phyloP scores from a whole-genome alignment of 2,329 filamentous ascomycete species.

The Dothistroma septosporum region DNA sequence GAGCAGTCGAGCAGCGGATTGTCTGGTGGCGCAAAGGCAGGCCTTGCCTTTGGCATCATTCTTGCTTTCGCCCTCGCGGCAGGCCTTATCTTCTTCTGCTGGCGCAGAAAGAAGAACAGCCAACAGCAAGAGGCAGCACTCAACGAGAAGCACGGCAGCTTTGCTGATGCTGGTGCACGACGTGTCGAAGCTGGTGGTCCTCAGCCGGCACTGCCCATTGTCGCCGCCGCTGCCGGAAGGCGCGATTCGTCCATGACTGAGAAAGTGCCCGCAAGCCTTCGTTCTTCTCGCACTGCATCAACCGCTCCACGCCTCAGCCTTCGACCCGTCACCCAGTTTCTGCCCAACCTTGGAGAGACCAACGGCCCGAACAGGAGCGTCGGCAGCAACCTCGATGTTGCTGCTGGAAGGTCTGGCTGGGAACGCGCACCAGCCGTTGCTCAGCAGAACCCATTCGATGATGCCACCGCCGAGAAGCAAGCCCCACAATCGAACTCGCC shows the following conservation, averaged over 20 bases:
- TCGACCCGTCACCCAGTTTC: constrained; percentile 78
- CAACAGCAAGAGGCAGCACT: constrained; percentile 37
- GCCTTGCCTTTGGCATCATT: constrained; percentile 78
- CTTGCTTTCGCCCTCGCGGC: constrained; percentile 63
- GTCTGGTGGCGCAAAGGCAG: constrained; percentile 61
- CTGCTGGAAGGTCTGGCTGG: constrained; percentile 36
- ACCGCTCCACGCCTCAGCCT: constrained; percentile 77
- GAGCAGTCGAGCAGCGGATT: constrained; percentile 34
- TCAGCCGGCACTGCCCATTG: not conserved
- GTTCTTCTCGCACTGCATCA: constrained; percentile 46
- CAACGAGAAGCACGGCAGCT: constrained; percentile 37
- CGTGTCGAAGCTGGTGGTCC: constrained; percentile 17
- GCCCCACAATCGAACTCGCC: constrained; percentile 21
- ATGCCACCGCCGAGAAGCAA: constrained; percentile 29
- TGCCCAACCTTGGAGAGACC: constrained; percentile 57
- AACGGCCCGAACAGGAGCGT: constrained; percentile 34
- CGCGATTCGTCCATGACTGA: constrained; percentile 23
- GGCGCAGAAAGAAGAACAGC: constrained; percentile 68
- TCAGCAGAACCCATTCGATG: constrained; percentile 37
- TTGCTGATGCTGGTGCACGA: constrained; percentile 19
- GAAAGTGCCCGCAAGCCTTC: constrained; percentile 37
- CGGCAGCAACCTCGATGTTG: constrained; percentile 33
- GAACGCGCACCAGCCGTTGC: constrained; percentile 35
- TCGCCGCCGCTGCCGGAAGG: constrained; percentile 8
- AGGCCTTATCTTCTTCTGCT: constrained; percentile 65